These are phyloP conservation scores for Cytospora piceae DNA, from an alignment of 2,329 filamentous ascomycete species.

Conservation along the genomic window DNA sequence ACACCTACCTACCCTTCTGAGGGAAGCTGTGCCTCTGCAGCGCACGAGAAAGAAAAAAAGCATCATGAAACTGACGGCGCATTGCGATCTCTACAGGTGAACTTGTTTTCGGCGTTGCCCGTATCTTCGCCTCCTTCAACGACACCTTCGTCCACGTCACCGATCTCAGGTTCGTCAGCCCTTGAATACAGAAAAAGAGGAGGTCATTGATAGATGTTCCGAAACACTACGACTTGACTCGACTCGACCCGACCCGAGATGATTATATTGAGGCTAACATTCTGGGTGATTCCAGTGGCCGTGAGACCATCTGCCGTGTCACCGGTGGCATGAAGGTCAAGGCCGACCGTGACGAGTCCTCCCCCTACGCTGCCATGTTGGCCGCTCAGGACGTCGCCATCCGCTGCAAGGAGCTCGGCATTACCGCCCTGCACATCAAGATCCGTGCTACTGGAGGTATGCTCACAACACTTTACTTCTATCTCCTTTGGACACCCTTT, in stretches of 20 bases:
- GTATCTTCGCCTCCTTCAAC: slow-evolving; percentile 96
- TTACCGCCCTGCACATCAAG: slow-evolving; percentile 99
- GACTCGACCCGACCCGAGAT: slow-evolving; percentile 14
- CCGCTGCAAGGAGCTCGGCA: slow-evolving; percentile 74
- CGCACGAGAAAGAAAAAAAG: neutral
- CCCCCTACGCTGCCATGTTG: slow-evolving; percentile 99
- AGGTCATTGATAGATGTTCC: neutral
- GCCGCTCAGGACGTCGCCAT: slow-evolving; percentile 96
- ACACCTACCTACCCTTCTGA: neutral
- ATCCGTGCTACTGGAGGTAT: slow-evolving; percentile 98
- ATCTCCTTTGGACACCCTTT: neutral
- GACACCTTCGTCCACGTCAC: slow-evolving; percentile 98
- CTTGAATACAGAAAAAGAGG: slow-evolving; percentile 30
- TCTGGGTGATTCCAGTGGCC: slow-evolving; percentile 81
- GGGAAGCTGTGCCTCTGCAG: neutral
- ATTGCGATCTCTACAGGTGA: slow-evolving; percentile 63
- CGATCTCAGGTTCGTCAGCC: slow-evolving; percentile 81
- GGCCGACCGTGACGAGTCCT: slow-evolving; percentile 99
- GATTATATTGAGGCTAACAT: slow-evolving; percentile 58
- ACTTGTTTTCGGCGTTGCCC: slow-evolving; percentile 96
- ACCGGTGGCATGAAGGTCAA: slow-evolving; percentile 99
- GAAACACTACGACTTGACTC: neutral
- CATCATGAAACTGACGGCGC: slow-evolving; percentile 30
- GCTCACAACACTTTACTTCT: slow-evolving; percentile 38
- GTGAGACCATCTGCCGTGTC: slow-evolving; percentile 99